Evolutionary conservation across 805 yeast species (phyloP).

Genomic region (Yamadazyma sp.): DNA sequence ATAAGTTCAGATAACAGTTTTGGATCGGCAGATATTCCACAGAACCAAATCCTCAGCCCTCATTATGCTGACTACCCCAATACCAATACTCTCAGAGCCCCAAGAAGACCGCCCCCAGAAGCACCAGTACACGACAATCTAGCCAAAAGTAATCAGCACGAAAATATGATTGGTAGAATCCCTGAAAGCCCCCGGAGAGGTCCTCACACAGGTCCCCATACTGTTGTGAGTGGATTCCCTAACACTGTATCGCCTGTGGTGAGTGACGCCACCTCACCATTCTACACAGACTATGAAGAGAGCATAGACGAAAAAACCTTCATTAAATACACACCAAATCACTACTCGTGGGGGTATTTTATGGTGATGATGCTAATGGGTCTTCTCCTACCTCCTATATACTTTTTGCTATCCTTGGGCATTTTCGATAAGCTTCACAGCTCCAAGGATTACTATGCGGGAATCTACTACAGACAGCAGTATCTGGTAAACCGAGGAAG

Average conservation of each 20-base stretch:
- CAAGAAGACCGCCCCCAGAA: constrained; percentile 17
- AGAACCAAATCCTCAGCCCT: background rate
- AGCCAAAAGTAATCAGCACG: constrained; percentile 17
- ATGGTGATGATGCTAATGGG: constrained; percentile 30
- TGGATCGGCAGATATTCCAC: constrained; percentile 10
- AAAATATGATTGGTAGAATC: constrained; percentile 15
- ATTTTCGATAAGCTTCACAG: constrained; percentile 27
- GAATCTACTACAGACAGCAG: constrained; percentile 16
- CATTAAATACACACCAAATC: background rate
- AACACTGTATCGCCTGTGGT: background rate
- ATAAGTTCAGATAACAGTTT: constrained; percentile 12
- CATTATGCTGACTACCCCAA: background rate
- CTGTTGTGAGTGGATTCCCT: constrained; percentile 7
- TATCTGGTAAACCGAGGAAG: constrained; percentile 11
- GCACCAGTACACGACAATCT: constrained; percentile 18
- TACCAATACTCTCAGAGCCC: constrained; percentile 5
- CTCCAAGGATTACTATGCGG: constrained; percentile 15
- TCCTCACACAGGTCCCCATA: too few relatives aligned
- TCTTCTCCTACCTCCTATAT: constrained; percentile 39
- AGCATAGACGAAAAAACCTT: constrained; percentile 1
- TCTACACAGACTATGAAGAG: constrained; percentile 14
- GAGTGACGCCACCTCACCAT: constrained; percentile 11
- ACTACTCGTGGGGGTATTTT: constrained; percentile 22
- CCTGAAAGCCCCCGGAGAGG: constrained; percentile 1
- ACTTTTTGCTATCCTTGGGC: constrained; percentile 35